Evolutionary conservation across 495 filamentous ascomycete species (phyloP), one percentile per base, ranked within the genome.

Genomic region (Annulohypoxylon stygium): DNA sequence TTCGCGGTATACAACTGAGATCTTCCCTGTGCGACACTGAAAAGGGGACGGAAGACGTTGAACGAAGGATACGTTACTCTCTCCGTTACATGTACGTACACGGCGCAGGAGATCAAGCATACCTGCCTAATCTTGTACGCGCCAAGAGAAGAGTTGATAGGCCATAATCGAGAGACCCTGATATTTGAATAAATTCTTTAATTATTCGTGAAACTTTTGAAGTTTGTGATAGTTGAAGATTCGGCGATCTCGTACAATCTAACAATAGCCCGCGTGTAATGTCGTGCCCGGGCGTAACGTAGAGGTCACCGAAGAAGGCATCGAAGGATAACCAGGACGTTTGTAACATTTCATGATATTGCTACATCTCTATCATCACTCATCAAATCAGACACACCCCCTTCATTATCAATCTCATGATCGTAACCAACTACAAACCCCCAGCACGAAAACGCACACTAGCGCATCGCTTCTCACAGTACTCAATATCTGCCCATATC

Each of bases 391-490:
- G 0, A 16, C 7, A 33, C 18, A 65, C 33, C 50, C 20, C 36
- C 25, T 25, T 26, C 18, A 36, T 18, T 18, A 12, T 16, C 30
- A 43, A 43, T 30, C 61, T 74, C 71, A 80, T 45, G 78, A 64
- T 68, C 84, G 84, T 83, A 86, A 89, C 91, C 92, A 95, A 60
- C 86, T 85, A 65, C 88, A 86, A 33, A 87, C 82, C 12, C 94
- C 94, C 74, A 97, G 79, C 62, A 93, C 87, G 85, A 97, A 97
- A 3, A 97, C 80, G 58, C 92, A 87, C 3, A 90, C 85, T 78
- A 93, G 81, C 25, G 90, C 89, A 81, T 93, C 91, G 36, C 81
- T 82, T 61, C 86, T 82, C 3, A 93, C 84, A 39, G 89, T 90
- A 9, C 80, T 81, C 69, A 86, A 87, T 65, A 97, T 90, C 69